Conservation (phyloP, 768 basidiomycete genomes). For the Mrakia frigida region DNA sequence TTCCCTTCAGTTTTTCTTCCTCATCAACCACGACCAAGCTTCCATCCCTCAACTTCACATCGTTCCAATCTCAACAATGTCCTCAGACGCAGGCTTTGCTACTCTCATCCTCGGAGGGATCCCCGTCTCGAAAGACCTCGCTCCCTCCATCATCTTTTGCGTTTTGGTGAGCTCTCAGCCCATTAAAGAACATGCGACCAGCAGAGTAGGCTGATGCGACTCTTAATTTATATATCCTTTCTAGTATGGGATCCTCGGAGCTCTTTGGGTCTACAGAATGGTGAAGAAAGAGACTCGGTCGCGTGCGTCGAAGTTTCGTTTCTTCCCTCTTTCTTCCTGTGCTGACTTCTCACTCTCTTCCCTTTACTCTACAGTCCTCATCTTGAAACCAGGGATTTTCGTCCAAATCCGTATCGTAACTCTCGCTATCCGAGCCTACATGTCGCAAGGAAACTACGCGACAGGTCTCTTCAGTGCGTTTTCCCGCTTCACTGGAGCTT, state of each 20-base stretch:
- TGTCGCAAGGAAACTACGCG: not conserved
- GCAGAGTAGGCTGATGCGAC: not conserved
- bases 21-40: not conserved
- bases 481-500: not conserved
- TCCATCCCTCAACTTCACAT: not conserved
- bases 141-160: not conserved
- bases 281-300: not conserved
- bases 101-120: not conserved
- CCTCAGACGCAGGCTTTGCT: not conserved
- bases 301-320: not conserved
- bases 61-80: not conserved
- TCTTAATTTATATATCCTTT: not conserved
- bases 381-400: not conserved
- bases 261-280: not conserved
- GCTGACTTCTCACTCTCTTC: not conserved
- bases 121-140: not conserved
- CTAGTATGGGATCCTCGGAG: not conserved
- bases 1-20: not conserved
- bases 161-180: not conserved
- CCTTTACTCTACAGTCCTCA: not conserved
- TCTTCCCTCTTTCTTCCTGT: not conserved
- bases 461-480: not conserved
- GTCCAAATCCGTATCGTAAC: not conserved
- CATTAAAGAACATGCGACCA: not conserved
- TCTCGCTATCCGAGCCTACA: conserved; percentile 2